Evolutionary conservation across 2,329 filamentous ascomycete species (phyloP).

Genomic region (Colletotrichum sp.): DNA sequence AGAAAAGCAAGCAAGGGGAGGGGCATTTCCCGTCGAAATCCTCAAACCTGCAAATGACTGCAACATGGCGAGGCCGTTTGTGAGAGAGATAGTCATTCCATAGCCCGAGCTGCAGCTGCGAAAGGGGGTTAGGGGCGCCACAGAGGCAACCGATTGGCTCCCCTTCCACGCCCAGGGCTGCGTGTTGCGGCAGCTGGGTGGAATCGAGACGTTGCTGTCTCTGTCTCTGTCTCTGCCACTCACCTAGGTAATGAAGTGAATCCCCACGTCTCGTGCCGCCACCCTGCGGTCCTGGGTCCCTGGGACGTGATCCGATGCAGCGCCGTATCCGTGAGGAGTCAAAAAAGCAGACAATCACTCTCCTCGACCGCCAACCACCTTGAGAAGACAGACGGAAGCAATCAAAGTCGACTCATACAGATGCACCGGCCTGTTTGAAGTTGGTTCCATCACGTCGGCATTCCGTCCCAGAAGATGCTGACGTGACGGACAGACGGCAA

Average conservation of each 20-base stretch:
- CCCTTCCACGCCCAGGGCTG: neutral
- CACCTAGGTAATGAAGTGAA: neutral
- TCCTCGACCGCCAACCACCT: neutral
- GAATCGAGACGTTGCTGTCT: neutral
- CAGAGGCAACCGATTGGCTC: constrained; percentile 4
- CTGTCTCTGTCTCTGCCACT: neutral
- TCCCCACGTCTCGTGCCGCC: neutral
- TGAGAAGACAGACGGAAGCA: neutral
- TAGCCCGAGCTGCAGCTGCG: neutral
- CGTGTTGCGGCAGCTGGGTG: neutral
- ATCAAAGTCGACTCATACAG: neutral
- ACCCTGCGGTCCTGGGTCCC: neutral
- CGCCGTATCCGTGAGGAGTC: too few relatives aligned
- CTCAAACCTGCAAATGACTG: neutral
- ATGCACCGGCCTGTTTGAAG: neutral
- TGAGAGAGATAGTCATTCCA: neutral
- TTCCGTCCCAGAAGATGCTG: neutral
- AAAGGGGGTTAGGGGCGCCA: neutral
- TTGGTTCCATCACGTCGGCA: neutral
- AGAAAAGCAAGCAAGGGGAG: neutral
- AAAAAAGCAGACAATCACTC: too few relatives aligned
- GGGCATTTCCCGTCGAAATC: neutral
- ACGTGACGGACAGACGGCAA: neutral
- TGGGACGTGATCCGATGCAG: neutral
- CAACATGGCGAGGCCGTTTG: neutral